These are phyloP conservation scores for Aspergillus oerlinghausenensis DNA, from an alignment of 2,329 filamentous ascomycete species.

Conservation along the genomic window DNA sequence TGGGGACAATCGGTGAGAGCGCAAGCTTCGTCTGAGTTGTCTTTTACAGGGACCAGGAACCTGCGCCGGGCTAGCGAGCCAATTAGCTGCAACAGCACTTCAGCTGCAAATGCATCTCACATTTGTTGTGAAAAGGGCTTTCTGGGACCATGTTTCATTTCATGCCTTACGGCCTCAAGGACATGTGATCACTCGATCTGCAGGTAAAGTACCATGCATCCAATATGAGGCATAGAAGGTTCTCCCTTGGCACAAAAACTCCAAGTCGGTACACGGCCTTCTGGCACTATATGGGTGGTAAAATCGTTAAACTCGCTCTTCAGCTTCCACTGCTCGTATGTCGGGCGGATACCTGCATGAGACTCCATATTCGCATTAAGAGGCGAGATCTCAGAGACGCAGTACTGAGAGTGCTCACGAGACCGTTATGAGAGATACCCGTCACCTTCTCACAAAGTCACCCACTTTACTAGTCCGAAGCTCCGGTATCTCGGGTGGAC, in stretches of 20 bases:
- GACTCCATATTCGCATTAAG: constrained; percentile 1
- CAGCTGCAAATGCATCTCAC: constrained; percentile 3
- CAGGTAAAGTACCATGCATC: not conserved
- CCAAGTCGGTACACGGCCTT: constrained; percentile 5
- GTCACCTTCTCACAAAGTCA: not conserved
- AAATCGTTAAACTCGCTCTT: constrained; percentile 5
- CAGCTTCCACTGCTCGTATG: constrained; percentile 6
- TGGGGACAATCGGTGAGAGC: not conserved
- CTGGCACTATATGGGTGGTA: constrained; percentile 16
- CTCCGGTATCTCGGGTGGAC: not conserved
- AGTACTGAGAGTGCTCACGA: constrained; percentile 9
- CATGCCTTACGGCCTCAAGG: constrained; percentile 1
- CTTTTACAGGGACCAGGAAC: not conserved
- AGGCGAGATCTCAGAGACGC: constrained; percentile 1
- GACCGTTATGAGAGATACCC: constrained; percentile 7
- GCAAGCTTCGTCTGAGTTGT: not conserved
- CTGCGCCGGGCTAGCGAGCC: not conserved
- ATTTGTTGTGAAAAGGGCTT: not conserved
- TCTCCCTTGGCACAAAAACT: not conserved
- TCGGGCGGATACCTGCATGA: constrained; percentile 24
- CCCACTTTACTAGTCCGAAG: not conserved
- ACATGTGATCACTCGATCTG: constrained; percentile 10
- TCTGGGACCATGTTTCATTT: constrained; percentile 13
- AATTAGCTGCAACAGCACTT: constrained; percentile 1
- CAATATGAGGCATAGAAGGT: not conserved